Evolutionary conservation across 352 stramenopile genomes (phyloP), one percentile per base, ranked within the genome.

Genomic region (Pythium diclinum): DNA sequence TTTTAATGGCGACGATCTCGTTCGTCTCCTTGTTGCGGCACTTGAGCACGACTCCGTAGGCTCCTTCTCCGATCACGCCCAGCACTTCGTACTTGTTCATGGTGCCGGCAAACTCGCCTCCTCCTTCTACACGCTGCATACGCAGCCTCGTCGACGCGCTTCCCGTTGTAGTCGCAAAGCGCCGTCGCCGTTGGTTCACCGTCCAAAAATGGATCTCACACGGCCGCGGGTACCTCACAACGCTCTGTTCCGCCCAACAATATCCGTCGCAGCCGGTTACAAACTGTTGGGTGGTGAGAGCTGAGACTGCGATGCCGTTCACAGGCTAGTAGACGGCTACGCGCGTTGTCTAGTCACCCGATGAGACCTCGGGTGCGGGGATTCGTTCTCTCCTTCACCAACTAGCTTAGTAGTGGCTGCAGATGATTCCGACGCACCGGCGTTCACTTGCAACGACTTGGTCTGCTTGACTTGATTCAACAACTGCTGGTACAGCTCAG

Each of bases 1-100:
- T 99, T 75, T 99, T 99, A 75, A 99, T 99, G 6, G 98, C 98
- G 9, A 99, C 98, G 21, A 98, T 83, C 75, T 99, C 93, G 56
- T 91, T 93, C 13, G 94, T 98, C 67, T 99, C 96, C 59, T 98
- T 96, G 76, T 97, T 96, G 38, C 86, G 84, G 62, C 89, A 97
- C 68, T 95, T 92, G 46, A 98, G 84, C 44, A 98, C 91, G 17
- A 97, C 88, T n/a, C 93, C 93, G 72, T 98, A 98, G 3, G 93
- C 90, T 17, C 93, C 93, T 71, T 98, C 92, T 48, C 91, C 92
- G n/a, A 98, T 91, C 40, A 97, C 87, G 4, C 89, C 88, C 5
- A 97, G 83, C 59, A 97, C 91, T 79, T 98, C 91, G 72, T 97
- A 98, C 72, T 97, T 97, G 77, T 97, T 97, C 92, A 97, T 97